phyloP scores from a whole-genome alignment of 73 alveolate species.

The Symbiodinium pilosum region DNA sequence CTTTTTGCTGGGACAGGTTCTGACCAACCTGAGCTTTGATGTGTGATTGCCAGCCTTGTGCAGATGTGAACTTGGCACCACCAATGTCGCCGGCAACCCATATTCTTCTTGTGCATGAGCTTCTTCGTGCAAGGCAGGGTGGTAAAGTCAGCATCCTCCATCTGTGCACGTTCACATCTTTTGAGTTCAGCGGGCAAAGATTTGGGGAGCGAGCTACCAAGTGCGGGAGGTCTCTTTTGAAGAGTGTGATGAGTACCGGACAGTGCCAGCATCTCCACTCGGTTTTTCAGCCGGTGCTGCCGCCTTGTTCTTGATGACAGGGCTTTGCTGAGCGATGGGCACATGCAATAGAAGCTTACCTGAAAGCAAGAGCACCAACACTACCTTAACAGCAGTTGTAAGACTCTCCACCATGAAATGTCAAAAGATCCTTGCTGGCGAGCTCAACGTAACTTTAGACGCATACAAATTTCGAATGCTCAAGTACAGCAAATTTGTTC shows the following conservation, averaged over 20 bases:
- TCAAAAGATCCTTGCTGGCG: no score
- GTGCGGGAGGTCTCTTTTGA: conserved; percentile 73
- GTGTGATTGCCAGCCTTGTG: neutral
- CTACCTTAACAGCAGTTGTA: no score
- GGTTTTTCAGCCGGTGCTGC: conserved; percentile 75
- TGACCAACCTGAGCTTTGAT: neutral
- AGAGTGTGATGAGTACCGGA: conserved; percentile 66
- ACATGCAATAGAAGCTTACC: no score
- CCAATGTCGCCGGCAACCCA: conserved; percentile 93
- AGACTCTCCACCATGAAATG: no score
- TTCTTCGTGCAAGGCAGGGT: conserved; percentile 59
- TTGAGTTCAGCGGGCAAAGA: no score
- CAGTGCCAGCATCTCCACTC: conserved; percentile 47
- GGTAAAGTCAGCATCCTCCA: no score
- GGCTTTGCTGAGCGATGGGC: neutral
- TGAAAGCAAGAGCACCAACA: no score
- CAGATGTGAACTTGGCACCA: conserved; percentile 76
- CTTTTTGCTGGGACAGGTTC: neutral
- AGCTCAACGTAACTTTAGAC: no score
- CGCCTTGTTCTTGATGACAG: neutral
- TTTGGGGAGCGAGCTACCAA: neutral
- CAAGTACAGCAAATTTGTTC: no score
- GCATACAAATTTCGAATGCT: no score
- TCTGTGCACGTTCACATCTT: neutral
- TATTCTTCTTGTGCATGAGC: conserved; percentile 72